Conservation (phyloP, 75 land plant species). For the Sequoia sempervirens region DNA sequence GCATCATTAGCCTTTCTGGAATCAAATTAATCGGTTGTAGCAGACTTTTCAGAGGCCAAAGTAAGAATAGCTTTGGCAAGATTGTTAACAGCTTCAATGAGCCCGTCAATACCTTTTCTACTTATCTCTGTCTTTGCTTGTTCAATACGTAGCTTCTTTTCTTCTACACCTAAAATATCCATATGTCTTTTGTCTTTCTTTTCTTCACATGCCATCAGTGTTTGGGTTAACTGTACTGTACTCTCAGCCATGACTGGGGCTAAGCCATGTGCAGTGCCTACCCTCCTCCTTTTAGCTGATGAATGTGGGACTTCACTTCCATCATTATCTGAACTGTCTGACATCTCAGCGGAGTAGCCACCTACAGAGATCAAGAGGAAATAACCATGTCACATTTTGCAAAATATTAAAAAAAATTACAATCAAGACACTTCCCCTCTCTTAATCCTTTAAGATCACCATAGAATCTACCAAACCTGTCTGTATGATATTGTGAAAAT, state of each 20-base stretch:
- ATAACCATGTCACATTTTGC: neutral
- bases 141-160: slow-evolving; percentile 42
- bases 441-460: neutral
- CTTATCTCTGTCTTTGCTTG: slow-evolving; percentile 41
- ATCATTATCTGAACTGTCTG: slow-evolving; percentile 54
- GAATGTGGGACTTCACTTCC: slow-evolving; percentile 44
- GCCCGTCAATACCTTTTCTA: slow-evolving; percentile 36
- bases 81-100: slow-evolving; percentile 53
- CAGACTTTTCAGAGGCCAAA: slow-evolving; percentile 26
- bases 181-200: slow-evolving; percentile 52
- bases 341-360: slow-evolving; percentile 16
- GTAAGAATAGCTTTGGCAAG: slow-evolving; percentile 49
- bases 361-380: slow-evolving; percentile 3
- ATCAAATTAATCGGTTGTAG: slow-evolving; percentile 6
- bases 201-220: slow-evolving; percentile 47
- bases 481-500: neutral
- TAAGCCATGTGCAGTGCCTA: slow-evolving; percentile 16
- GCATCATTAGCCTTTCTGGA: slow-evolving; percentile 5
- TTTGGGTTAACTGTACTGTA: slow-evolving; percentile 43
- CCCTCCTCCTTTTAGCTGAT: slow-evolving; percentile 45
- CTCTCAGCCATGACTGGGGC: slow-evolving; percentile 41
- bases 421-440: neutral
- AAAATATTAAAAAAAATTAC: slow-evolving; percentile 8
- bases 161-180: slow-evolving; percentile 39
- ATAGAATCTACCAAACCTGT: neutral